Percentiles rank a stretch among this genome's conserved stretches.
These are phyloP conservation scores for Cenchrus americanus DNA, from an alignment of 176 grass and related monocot genomes.

Conservation along the genomic window DNA sequence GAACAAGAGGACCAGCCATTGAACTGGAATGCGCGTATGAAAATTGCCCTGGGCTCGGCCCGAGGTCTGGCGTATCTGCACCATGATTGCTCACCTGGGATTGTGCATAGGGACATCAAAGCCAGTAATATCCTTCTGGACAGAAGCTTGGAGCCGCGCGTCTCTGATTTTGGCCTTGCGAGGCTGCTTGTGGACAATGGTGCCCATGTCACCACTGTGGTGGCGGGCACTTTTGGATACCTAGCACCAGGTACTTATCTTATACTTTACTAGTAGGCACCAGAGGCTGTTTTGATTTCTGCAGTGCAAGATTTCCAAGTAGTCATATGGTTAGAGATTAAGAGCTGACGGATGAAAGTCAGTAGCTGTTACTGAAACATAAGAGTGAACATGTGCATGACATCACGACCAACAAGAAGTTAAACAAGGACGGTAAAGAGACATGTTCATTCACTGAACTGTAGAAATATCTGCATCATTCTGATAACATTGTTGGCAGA, in stretches of 20 bases:
- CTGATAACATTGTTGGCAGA: no score
- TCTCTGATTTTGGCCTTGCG: slow-evolving; percentile 90
- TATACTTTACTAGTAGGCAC: no score
- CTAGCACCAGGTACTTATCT: slow-evolving; percentile 73
- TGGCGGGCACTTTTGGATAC: slow-evolving; percentile 91
- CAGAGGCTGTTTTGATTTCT: no score
- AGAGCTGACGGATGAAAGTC: no score
- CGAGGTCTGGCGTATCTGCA: slow-evolving; percentile 86
- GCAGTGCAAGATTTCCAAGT: no score
- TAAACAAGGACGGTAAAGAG: no score
- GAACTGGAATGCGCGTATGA: slow-evolving; percentile 98
- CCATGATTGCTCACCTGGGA: slow-evolving; percentile 89
- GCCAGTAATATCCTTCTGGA: slow-evolving; percentile 97
- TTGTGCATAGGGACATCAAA: slow-evolving; percentile 92
- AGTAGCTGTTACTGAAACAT: no score
- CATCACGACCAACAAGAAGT: no score
- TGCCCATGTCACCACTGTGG: slow-evolving; percentile 81
- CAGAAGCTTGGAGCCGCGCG: slow-evolving; percentile 75
- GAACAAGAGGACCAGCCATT: slow-evolving; percentile 77
- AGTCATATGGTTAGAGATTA: no score
- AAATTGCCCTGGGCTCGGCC: slow-evolving; percentile 84
- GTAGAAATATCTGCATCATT: no score
- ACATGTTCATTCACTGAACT: no score
- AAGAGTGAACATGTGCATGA: no score
- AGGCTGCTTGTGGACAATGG: slow-evolving; percentile 79